Conservation (phyloP, 768 basidiomycete genomes). For the Mycena floridula region DNA sequence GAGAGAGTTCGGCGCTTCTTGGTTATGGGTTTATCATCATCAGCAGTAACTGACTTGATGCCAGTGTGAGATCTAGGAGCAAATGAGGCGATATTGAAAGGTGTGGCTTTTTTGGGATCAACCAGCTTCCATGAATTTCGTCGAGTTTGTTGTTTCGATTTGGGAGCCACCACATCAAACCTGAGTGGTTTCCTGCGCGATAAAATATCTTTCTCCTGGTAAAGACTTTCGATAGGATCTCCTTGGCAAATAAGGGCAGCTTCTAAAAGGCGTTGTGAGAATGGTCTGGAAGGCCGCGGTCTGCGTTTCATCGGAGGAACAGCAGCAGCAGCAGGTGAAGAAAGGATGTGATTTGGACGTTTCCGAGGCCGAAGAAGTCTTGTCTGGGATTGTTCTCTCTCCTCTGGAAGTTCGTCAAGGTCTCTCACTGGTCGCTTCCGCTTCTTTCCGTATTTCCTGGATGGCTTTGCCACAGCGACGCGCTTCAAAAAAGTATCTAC, state of each 20-base stretch:
- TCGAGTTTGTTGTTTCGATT: neutral
- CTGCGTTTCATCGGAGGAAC: conserved; percentile 6
- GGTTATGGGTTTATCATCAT: no score
- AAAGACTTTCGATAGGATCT: conserved; percentile 19
- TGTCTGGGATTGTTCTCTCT: neutral
- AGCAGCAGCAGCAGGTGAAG: neutral
- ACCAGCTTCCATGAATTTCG: conserved; percentile 18
- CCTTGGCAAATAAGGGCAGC: conserved; percentile 29
- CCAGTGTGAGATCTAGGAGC: neutral
- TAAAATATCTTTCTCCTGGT: conserved; percentile 12
- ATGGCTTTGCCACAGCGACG: neutral
- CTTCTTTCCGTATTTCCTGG: neutral
- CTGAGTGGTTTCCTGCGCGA: conserved; percentile 20
- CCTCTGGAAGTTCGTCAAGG: neutral
- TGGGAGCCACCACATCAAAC: conserved; percentile 13
- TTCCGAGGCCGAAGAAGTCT: neutral
- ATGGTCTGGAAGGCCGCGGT: conserved; percentile 19
- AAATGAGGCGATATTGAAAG: conserved; percentile 12
- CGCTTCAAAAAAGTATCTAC: conserved; percentile 23
- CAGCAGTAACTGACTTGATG: no score
- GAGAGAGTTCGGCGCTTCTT: no score
- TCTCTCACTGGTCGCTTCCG: no score
- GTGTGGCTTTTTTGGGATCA: conserved; percentile 27
- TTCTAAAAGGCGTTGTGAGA: conserved; percentile 27
- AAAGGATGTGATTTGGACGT: neutral